Evolutionary conservation across 1,284 basidiomycete species (phyloP), one percentile per base, ranked within the genome.

Genomic region (Rhodofomes roseus): DNA sequence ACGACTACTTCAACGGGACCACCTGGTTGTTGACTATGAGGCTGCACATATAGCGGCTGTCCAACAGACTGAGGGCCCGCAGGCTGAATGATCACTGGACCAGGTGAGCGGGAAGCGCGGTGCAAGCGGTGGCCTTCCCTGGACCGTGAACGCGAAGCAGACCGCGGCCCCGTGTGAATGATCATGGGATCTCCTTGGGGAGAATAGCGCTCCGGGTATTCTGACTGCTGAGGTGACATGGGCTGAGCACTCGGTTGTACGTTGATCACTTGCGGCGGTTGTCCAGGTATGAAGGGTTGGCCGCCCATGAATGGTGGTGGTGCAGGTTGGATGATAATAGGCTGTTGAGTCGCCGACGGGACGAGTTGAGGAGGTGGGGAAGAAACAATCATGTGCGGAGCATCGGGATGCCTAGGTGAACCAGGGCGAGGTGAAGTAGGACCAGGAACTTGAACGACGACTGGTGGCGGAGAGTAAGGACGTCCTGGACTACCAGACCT

Each of bases 241-340:
- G 27, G 27, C 7, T 5, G 14, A 22, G 18, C n/a, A 16, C 31
- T 18, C 9, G 9, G 14, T 27, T 4, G 8, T 4, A 41, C n/a
- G 3, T 6, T 12, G 18, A 54, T 29, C 18, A 43, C 37, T 20
- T 37, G 55, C 7, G 55, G 55, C 4, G 27, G 54, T 20, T 20
- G 37, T 23, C 4, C 11, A 23, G 40, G 29, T 20, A 25, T 22
- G 20, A 56, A 50, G 7, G 55, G 55, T 22, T 18, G 40, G 11
- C 22, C 34, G 11, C n/a, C 16, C 16, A 44, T 36, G 25, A 12
- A 29, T 34, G 36, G 27, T 34, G 56, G 27, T 11, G 58, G 40
- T n/a, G n/a, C n/a, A 3, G 61, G 36, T 7, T 63, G 62, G 14
- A 63, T 54, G 25, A 63, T 52, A 34, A 61, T 31, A 27, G 25